Conservation (phyloP, 768 basidiomycete genomes). For the Macrolepiota fuliginosa region DNA sequence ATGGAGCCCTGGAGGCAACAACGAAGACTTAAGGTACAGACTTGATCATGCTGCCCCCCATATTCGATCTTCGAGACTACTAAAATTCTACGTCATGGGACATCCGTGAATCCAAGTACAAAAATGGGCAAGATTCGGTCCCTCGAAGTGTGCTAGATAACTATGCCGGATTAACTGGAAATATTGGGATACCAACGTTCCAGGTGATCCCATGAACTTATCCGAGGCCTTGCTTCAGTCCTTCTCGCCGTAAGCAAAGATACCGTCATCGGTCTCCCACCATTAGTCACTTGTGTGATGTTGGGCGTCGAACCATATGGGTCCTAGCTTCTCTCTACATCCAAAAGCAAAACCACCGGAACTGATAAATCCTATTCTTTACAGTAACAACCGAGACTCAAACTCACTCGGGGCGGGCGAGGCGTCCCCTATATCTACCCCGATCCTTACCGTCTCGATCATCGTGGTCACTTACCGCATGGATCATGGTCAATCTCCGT, state of each 20-base stretch:
- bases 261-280: background rate
- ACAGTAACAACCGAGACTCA: background rate
- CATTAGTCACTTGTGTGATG: background rate
- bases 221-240: background rate
- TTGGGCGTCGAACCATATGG: background rate
- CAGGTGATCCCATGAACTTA: slow-evolving; percentile 47
- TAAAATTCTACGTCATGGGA: too few species aligned
- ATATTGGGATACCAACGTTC: slow-evolving; percentile 73
- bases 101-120: slow-evolving; percentile 78
- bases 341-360: background rate
- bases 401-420: background rate
- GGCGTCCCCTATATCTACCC: slow-evolving; percentile 61
- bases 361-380: background rate
- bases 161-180: slow-evolving; percentile 52
- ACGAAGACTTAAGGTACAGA: slow-evolving; percentile 27
- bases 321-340: background rate
- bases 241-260: background rate
- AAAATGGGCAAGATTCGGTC: slow-evolving; percentile 67
- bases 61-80: slow-evolving; percentile 74
- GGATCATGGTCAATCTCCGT: slow-evolving; percentile 64
- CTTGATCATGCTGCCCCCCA: slow-evolving; percentile 73
- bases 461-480: slow-evolving; percentile 59
- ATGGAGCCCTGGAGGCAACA: slow-evolving; percentile 23
- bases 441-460: slow-evolving; percentile 58
- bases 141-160: slow-evolving; percentile 74